Base-by-base conservation (phyloP, 2,329 filamentous ascomycete species). In the Trichoderma semiorbis region DNA sequence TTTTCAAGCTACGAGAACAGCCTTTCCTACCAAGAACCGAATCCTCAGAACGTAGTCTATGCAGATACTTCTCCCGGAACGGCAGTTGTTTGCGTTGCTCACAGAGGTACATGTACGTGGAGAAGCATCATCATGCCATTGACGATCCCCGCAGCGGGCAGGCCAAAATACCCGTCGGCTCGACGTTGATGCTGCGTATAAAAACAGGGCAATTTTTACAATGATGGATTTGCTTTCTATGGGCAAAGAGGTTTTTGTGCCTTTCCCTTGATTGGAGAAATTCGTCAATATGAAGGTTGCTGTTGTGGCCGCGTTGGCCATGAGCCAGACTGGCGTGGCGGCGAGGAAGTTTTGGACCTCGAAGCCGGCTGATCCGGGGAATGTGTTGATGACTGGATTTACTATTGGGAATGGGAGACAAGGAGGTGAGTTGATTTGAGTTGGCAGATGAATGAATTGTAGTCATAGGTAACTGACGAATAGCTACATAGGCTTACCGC, bases 331-430 rank as follows among this genome's bases (percentile, higher is more conserved):
- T 32, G 68, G 68, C 6, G 68, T 57, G 26, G 21, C 68, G 3
- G 68, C 68, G 24, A 63, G 43, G 16, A 67, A 71, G 21, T 57
- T 73, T n/a, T 73, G 72, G 70, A 73, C 70, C 0, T 55, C 34
- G 10, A 69, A 66, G 7, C 62, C 58, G 16, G 72, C 64, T 8
- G 72, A 73, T 57, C 70, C 70, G 14, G 55, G 39, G 11, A 36
- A 76, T n/a, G 70, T 73, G 24, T n/a, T 83, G n/a, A 80, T 78
- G 73, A 76, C 80, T 3, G 79, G 78, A 1, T 86, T 85, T 74
- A 83, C 83, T 0, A 74, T 86, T n/a, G 85, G 85, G 14, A 87
- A 87, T 78, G 85, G 84, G 1, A 82, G 80, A 60, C 77, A 86
- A 21, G 84, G 81, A 73, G 81, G 83, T 84, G 72, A 34, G 50